Base-by-base conservation (phyloP, 352 stramenopile species). In the Pythium sukuiense region DNA sequence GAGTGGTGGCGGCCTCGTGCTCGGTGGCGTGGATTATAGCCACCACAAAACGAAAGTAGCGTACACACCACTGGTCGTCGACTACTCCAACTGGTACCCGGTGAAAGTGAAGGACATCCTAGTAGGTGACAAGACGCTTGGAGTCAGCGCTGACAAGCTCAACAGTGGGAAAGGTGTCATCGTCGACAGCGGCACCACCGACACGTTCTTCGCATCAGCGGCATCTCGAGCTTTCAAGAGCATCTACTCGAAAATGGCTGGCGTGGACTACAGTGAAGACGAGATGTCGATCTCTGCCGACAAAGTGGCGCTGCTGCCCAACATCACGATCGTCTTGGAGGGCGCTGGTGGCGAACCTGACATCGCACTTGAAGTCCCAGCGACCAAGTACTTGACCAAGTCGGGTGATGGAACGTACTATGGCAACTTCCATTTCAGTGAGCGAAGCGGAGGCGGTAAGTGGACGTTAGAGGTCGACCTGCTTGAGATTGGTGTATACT, bases 131-230 rank as follows among this genome's bases (percentile, higher is more conserved):
- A 68, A 70, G 18, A 82, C 80, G 33, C 61, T 95, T 13, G 81
- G 76, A 0, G 62, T 91, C 20, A 61, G 69, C 6, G 20, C 71
- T 0, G 32, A 68, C 0, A 65, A 72, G 16, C 69, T 90, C 55
- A 95, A 93, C 73, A 78, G 71, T 45, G 87, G 87, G 32, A 82
- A 76, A 66, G 87, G 87, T 5, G 77, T 93, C 39, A 93, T 96
- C 65, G 85, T 96, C 16, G 87, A 96, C 59, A 94, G 85, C 67
- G 87, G 87, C 0, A 94, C 87, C 53, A 96, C 87, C 32, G 87
- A 96, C 59, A 92, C 85, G 24, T 96, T 92, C 65, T 93, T 96
- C 54, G 74, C 80, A 12, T 57, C 69, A 3, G 73, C 68, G 46
- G 83, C 72, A 1, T 75, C 66, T n/a, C 74, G 78, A 8, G 70